Conservation (phyloP, 2,329 filamentous ascomycete genomes). For the Penicillium sp. region DNA sequence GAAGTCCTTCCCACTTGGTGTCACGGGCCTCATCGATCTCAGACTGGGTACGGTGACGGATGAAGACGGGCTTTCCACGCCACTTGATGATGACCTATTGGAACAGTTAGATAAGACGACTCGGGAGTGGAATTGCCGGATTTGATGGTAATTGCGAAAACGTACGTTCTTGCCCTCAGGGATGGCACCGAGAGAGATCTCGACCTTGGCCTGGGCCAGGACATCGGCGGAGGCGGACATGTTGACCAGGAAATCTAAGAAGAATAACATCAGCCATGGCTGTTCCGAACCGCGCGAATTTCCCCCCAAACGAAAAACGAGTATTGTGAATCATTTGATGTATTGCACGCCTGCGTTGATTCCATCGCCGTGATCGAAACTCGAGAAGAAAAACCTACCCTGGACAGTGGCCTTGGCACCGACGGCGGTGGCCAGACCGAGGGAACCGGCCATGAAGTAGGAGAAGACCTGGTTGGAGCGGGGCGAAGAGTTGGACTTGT, state of each 20-base stretch:
- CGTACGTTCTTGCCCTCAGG: constrained; percentile 99
- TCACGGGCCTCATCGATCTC: constrained; percentile 96
- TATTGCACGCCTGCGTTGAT: neutral
- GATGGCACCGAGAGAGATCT: constrained; percentile 88
- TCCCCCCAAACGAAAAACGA: neutral
- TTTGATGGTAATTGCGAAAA: constrained; percentile 24
- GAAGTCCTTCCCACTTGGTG: constrained; percentile 76
- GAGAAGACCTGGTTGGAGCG: constrained; percentile 82
- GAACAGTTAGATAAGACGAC: constrained; percentile 15
- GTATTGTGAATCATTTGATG: constrained; percentile 3
- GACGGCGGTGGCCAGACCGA: constrained; percentile 88
- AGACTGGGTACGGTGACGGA: constrained; percentile 90
- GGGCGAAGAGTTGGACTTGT: constrained; percentile 70
- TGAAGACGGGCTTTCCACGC: constrained; percentile 99
- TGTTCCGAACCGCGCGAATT: constrained; percentile 3
- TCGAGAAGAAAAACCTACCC: constrained; percentile 62
- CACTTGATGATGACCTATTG: constrained; percentile 95
- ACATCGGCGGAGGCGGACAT: constrained; percentile 99
- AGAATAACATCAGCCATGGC: constrained; percentile 28
- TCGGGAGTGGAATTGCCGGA: neutral
- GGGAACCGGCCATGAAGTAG: constrained; percentile 98
- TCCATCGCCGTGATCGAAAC: constrained; percentile 6
- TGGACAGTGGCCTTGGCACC: constrained; percentile 98
- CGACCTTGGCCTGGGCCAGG: constrained; percentile 98
- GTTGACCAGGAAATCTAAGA: constrained; percentile 95